Evolutionary conservation across 1,139 yeast species (phyloP).

Genomic region (Kodamaea suecica): DNA sequence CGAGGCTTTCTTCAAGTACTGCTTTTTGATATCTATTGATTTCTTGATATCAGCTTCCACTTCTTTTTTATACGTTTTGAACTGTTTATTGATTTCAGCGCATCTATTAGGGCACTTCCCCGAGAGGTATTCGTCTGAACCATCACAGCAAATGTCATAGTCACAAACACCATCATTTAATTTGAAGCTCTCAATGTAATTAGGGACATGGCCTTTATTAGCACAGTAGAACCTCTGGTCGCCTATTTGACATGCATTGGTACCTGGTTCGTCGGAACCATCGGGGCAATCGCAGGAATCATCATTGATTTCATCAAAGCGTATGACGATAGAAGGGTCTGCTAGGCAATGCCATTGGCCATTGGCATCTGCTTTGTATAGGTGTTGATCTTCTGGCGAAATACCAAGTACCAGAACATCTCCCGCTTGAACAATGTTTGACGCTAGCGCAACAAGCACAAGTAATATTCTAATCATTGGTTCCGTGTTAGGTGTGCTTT

Average conservation of each 20-base stretch:
- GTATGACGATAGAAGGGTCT: conserved; percentile 59
- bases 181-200: conserved; percentile 55
- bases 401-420: conserved; percentile 16
- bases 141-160: conserved; percentile 87
- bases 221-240: conserved; percentile 65
- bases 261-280: conserved; percentile 97
- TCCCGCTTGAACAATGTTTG: too few species aligned
- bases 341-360: conserved; percentile 66
- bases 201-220: conserved; percentile 66
- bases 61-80: conserved; percentile 17
- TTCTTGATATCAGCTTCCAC: conserved; percentile 17
- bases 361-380: conserved; percentile 50
- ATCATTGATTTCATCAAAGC: conserved; percentile 71
- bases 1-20: conserved; percentile 13
- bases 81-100: conserved; percentile 39
- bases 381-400: conserved; percentile 35
- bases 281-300: conserved; percentile 96
- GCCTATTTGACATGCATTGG: conserved; percentile 66
- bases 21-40: conserved; percentile 23
- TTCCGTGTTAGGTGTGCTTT: too few species aligned
- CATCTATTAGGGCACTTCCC: conserved; percentile 60
- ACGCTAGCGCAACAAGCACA: too few species aligned
- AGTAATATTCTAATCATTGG: too few species aligned
- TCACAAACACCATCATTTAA: conserved; percentile 94
- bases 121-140: conserved; percentile 69